A percentile compares a stretch with the other conserved stretches of the same genome.
Conservation (phyloP, 768 basidiomycete species). For the Tulasnella calospora region DNA sequence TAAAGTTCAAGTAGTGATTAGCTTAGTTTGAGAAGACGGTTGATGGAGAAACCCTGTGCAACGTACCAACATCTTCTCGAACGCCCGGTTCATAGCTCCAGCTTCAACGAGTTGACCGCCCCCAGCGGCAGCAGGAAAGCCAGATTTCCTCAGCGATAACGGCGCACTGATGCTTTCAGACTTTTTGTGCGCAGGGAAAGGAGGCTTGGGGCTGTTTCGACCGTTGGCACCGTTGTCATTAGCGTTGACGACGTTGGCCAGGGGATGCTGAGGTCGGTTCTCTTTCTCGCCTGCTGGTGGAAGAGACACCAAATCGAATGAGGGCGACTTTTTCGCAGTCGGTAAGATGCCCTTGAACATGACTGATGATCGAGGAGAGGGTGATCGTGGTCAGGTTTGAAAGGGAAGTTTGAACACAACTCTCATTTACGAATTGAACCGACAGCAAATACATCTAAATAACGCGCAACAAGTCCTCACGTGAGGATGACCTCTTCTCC, state of each 20-base stretch:
- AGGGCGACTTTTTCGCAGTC: conserved; percentile 54
- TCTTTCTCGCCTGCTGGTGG: conserved; percentile 3
- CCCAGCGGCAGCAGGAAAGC: background rate
- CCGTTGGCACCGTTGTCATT: background rate
- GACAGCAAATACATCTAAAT: conserved; percentile 5
- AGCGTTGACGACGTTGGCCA: conserved; percentile 10
- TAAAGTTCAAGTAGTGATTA: conserved; percentile 35
- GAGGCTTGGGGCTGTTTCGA: background rate
- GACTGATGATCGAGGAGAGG: conserved; percentile 27
- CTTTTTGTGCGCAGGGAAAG: conserved; percentile 2
- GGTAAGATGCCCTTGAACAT: conserved; percentile 84
- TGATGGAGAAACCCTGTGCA: background rate
- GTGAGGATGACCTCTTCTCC: background rate
- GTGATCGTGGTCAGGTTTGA: conserved; percentile 11
- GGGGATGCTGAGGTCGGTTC: conserved; percentile 22
- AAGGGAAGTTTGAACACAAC: conserved; percentile 15
- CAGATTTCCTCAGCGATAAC: conserved; percentile 1
- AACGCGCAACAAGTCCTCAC: conserved; percentile 21
- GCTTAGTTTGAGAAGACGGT: background rate
- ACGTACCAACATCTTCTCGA: conserved; percentile 75
- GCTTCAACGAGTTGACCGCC: conserved; percentile 32
- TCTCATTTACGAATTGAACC: conserved; percentile 15
- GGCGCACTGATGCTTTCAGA: background rate
- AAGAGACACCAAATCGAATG: conserved; percentile 30
- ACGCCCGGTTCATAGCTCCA: conserved; percentile 58